A percentile compares a stretch with the other conserved stretches of the same genome.
Evolutionary conservation across 208 protist genomes (phyloP).

Genomic region (Trypanosoma melophagium): DNA sequence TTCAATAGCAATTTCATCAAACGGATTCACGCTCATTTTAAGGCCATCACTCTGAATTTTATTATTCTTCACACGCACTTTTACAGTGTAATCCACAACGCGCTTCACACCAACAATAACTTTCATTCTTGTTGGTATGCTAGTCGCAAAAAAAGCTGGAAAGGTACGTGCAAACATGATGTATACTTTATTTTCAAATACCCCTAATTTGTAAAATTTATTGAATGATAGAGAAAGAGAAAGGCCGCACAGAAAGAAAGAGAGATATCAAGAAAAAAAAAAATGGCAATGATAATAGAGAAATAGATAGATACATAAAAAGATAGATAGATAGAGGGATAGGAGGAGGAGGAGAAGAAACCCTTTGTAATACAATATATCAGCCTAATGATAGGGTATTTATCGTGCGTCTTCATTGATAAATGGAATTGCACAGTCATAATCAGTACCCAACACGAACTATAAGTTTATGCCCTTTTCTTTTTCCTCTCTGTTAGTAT

Average conservation of each 20-base stretch:
- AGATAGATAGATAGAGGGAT: conserved; percentile 2
- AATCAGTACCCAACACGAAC: too few species aligned
- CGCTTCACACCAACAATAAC: conserved; percentile 96
- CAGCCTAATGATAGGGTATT: neutral
- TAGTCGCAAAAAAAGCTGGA: conserved; percentile 45
- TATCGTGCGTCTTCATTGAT: too few species aligned
- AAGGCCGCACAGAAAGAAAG: neutral
- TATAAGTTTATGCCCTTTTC: too few species aligned
- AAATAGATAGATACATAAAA: neutral
- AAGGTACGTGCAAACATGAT: conserved; percentile 33
- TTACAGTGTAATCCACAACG: conserved; percentile 96
- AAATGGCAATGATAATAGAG: neutral
- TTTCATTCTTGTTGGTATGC: conserved; percentile 63
- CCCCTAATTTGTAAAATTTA: neutral
- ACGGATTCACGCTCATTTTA: conserved; percentile 97
- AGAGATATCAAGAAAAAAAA: neutral
- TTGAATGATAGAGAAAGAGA: neutral
- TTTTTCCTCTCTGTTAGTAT: too few species aligned
- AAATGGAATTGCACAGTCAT: too few species aligned
- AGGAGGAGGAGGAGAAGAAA: conserved; percentile 1
- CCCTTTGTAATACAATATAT: too few species aligned
- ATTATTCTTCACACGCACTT: conserved; percentile 95
- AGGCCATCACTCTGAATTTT: conserved; percentile 93
- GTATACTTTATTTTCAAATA: neutral
- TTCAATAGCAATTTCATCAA: conserved; percentile 96